Evolutionary conservation across 2,329 filamentous ascomycete genomes (phyloP), one percentile per base, ranked within the genome.

Genomic region (Alternaria novae-zelandiae): DNA sequence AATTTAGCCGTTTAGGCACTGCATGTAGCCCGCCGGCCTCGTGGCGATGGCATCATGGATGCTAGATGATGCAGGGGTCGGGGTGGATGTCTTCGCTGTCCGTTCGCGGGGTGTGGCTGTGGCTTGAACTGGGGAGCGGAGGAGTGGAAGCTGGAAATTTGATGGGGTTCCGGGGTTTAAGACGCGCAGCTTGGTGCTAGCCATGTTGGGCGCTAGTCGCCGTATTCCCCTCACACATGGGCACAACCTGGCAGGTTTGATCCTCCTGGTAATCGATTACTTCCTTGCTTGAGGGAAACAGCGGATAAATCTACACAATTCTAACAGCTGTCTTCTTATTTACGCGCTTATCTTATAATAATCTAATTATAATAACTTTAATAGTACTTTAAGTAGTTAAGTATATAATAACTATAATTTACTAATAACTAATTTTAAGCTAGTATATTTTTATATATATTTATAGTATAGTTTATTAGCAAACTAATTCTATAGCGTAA

Each of bases 1-100:
- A 70, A 67, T 76, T 77, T 76, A 76, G 69, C 74, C 74, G 70
- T 76, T 77, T 76, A 76, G 72, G 69, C 73, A 70, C 68, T 45
- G 49, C 36, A 43, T 17, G 44, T 51, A 47, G 47, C 45, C 59
- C 57, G 36, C 55, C 43, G 61, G 46, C 54, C 47, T 58, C 32
- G 58, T 44, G 15, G 28, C 47, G 46, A 55, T 57, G 23, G 54
- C 59, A 67, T 65, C 64, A 65, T 65, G 45, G 61, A 65, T 30
- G 26, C 11, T 17, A 11, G 17, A n/a, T 7, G 26, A 32, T 25
- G 41, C 56, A 47, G 17, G 54, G 50, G 30, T 56, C 20, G 43
- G 30, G 25, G 36, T 44, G 51, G 45, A 49, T 17, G 45, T 36
- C 44, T 17, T 21, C 13, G 26, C 9, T 36, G 17, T n/a, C 20